Base-by-base conservation (phyloP, 306 rosid species). In the Quercus cerris region DNA sequence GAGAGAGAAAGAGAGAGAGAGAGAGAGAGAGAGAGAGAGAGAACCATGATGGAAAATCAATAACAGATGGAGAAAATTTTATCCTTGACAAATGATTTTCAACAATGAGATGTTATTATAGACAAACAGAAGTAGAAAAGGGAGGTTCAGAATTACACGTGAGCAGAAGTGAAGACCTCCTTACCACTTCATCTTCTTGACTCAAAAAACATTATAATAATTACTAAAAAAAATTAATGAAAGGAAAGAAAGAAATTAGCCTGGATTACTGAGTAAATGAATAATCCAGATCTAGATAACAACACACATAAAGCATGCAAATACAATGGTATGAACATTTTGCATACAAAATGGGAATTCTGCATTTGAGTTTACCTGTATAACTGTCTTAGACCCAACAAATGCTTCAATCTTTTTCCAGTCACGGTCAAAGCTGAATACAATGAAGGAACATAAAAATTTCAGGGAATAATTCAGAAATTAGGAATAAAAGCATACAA, bases 321-420 rank as follows among this genome's bases (percentile, higher is more conserved):
- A 33, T 20, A 25, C 5, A 77, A 72, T 56, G 33, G 66, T 23
- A 70, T 56, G 68, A 30, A 58, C 23, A 57, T 54, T 63, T 70
- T 3, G 52, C 0, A 3, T 22, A 28, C 49, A 79, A 62, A 75
- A 35, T 46, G 64, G 33, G 13, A 41, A 9, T 64, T 75, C 44
- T 27, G 73, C 80, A 68, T 31, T 56, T 66, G 71, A 70, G 75
- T 71, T 78, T 85, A 93, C 99, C 98, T 93, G 99, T 76, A 95
- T 95, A 78, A 91, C 99, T 28, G 98, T 91, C 85, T 95, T 95
- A 15, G 99, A 95, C 61, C 98, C 97, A 73, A 95, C 75, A 88
- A 93, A 95, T 28, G 99, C 98, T 90, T 95, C 99, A 84, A 95
- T 95, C 87, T 95, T 95, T 87, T 95, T 95, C 99, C 99, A 95